phyloP scores from a whole-genome alignment of 306 rosid genomes.

The Malus fusca region DNA sequence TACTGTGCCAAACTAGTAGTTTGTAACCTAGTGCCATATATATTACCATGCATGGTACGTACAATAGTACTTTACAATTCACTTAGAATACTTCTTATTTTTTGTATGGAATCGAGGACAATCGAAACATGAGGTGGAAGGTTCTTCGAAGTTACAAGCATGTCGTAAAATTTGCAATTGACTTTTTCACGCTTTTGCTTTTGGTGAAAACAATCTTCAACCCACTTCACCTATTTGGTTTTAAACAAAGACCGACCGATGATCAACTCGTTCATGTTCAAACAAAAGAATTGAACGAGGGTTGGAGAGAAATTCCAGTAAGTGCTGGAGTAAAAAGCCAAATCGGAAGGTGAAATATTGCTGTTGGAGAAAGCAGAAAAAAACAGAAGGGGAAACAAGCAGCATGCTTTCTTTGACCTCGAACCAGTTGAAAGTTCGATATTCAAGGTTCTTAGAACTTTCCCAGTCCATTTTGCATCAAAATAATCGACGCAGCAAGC shows the following conservation, averaged over 20 bases:
- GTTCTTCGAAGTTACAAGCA: neutral
- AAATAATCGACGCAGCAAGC: neutral
- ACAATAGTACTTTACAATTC: no score
- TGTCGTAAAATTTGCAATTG: neutral
- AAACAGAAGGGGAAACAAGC: slow-evolving; percentile 6
- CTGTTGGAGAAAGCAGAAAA: slow-evolving; percentile 8
- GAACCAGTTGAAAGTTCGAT: neutral
- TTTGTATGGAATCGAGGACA: neutral
- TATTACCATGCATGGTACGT: no score
- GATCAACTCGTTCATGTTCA: neutral
- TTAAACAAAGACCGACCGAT: slow-evolving; percentile 3
- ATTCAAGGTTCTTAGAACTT: slow-evolving; percentile 6
- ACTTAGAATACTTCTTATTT: neutral
- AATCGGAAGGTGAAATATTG: slow-evolving; percentile 10
- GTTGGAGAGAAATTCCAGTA: slow-evolving; percentile 5
- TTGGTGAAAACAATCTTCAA: neutral
- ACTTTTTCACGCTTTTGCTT: neutral
- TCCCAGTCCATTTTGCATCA: neutral
- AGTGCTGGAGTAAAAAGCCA: neutral
- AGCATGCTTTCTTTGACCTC: slow-evolving; percentile 7
- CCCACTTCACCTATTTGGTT: neutral
- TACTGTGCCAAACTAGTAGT: neutral
- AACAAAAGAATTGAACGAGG: neutral
- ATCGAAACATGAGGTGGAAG: neutral
- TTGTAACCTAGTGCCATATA: neutral